A percentile compares a stretch with the other conserved stretches of the same genome.
Evolutionary conservation across 768 basidiomycete genomes (phyloP).

Genomic region (Podaxis sp.): DNA sequence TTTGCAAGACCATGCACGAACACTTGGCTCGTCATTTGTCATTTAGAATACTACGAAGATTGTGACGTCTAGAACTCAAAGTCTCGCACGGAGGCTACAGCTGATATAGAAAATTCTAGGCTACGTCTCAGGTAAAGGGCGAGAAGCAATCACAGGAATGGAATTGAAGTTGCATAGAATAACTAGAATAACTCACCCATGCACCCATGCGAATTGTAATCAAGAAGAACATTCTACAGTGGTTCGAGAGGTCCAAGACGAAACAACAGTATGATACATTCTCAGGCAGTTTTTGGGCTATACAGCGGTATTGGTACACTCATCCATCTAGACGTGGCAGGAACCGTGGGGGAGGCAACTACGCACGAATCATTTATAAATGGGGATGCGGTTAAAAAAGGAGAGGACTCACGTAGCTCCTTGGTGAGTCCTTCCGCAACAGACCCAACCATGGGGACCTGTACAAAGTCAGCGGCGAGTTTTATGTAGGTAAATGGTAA

Average conservation of each 20-base stretch:
- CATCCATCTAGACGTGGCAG: not conserved
- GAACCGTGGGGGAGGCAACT: conserved; percentile 7
- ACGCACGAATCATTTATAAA: no score
- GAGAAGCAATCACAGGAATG: no score
- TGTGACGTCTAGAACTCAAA: no score
- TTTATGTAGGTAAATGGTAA: no score
- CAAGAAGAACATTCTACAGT: not conserved
- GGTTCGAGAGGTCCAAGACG: not conserved
- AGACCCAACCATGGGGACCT: conserved; percentile 1
- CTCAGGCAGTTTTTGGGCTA: not conserved
- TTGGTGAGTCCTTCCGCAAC: conserved; percentile 4
- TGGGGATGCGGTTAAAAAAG: not conserved
- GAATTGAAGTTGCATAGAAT: not conserved
- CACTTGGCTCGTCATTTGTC: no score
- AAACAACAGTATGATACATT: not conserved
- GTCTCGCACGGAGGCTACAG: no score
- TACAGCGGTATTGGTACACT: not conserved
- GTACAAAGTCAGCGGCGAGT: no score
- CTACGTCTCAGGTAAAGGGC: not conserved
- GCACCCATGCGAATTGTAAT: not conserved
- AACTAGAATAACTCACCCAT: no score
- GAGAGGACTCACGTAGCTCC: not conserved
- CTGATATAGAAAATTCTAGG: not conserved
- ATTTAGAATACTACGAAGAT: no score
- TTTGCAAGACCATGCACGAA: no score